These are phyloP conservation scores for Microsporum ferrugineum DNA, from an alignment of 2,329 filamentous ascomycete genomes.

Conservation along the genomic window DNA sequence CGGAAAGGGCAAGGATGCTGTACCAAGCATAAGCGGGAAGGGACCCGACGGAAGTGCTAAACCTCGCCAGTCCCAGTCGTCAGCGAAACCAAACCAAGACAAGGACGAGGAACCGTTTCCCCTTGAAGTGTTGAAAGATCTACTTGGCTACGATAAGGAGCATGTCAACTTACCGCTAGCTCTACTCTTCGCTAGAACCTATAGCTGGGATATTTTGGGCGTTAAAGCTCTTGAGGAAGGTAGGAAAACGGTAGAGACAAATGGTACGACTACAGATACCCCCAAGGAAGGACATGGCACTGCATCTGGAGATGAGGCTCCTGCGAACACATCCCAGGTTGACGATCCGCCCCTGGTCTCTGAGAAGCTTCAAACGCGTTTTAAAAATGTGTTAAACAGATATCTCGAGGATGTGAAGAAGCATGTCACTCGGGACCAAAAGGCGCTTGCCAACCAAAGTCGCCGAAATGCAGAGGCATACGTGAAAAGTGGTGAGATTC, in stretches of 20 bases:
- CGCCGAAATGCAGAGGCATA: conserved; percentile 96
- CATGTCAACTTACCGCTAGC: conserved; percentile 83
- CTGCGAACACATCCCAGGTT: conserved; percentile 32
- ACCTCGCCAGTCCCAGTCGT: conserved; percentile 47
- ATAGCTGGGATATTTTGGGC: conserved; percentile 89
- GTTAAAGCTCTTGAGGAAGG: conserved; percentile 62
- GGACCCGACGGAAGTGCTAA: conserved; percentile 48
- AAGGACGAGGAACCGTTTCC: conserved; percentile 82
- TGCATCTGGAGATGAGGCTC: conserved; percentile 42
- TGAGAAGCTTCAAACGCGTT: conserved; percentile 69
- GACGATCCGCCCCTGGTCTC: conserved; percentile 65
- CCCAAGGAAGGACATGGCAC: conserved; percentile 41
- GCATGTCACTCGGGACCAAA: conserved; percentile 84
- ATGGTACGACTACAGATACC: conserved; percentile 52
- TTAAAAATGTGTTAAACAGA: conserved; percentile 69
- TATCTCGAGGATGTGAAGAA: conserved; percentile 90
- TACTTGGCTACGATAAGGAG: conserved; percentile 85
- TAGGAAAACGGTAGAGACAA: conserved; percentile 73
- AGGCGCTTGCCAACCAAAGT: conserved; percentile 72
- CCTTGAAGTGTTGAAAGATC: conserved; percentile 91
- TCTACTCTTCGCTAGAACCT: conserved; percentile 90
- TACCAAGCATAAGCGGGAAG: conserved; percentile 32
- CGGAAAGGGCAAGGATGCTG: conserved; percentile 44
- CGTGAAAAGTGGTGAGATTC: conserved; percentile 95
- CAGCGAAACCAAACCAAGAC: conserved; percentile 45